Base-by-base conservation (phyloP, 1,139 yeast species). In the Candida smagusa region DNA sequence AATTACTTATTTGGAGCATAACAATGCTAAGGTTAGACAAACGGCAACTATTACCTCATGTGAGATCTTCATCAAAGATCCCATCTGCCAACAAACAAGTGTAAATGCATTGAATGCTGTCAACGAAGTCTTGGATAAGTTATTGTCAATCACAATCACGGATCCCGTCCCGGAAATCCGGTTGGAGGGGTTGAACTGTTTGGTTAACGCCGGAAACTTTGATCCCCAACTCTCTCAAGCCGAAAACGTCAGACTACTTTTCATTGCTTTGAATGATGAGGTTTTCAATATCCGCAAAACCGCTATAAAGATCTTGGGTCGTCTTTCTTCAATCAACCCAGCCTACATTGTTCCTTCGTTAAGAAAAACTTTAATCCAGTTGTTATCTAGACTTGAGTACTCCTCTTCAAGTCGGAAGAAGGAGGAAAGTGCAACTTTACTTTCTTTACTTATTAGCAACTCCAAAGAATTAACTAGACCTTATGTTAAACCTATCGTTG, bases 191-290 rank as follows among this genome's bases (percentile, higher is more conserved):
- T 66, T 94, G 40, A 74, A 74, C 35, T 75, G 92, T 33, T 66
- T 94, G 33, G 68, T 63, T 6, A 58, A 61, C 31, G 87, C 86
- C 28, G 77, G 81, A 2, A 74, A 76, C 41, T 84, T 92, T 53
- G 97, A 92, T 53, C 88, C 96, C 0, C 98, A 92, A 52, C 64
- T 94, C 33, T 87, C 97, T 0, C 97, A 92, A 58, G 95, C 96
- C 0, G 95, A 85, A 45, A 90, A 89, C 54, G 94, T 90, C 16
- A 72, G 89, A 40, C 63, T 90, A 22, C 65, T 94, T 27, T 87
- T 92, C 53, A 86, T 90, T 70, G 94, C 96, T 0, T 67, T 92
- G 39, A 87, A 94, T 54, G 99, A 94, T 60, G 98, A 90, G 57
- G 79, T 78, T 1, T 94, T 92, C 56, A 79, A 78, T 9, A 87